A percentile compares a stretch with the other conserved stretches of the same genome.
phyloP scores from a whole-genome alignment of 1,284 basidiomycete genomes.

The Gymnopus androsaceus region DNA sequence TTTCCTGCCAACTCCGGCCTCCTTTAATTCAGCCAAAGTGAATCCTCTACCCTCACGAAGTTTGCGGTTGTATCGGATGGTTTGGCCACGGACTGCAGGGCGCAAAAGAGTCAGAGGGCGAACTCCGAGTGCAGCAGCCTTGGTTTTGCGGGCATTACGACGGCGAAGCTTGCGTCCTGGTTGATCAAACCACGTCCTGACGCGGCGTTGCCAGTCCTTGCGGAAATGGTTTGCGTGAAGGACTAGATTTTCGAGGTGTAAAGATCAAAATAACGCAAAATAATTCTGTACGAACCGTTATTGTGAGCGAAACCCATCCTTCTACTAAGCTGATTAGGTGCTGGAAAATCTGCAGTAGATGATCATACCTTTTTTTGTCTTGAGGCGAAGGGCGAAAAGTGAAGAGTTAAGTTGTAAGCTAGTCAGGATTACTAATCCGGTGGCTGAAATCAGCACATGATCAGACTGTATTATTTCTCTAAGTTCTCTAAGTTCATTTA shows the following conservation, averaged over 20 bases:
- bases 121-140: constrained; percentile 91
- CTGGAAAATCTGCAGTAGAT: constrained; percentile 7
- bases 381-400: too few species aligned
- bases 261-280: not conserved
- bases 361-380: constrained; percentile 30
- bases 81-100: constrained; percentile 96
- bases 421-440: too few species aligned
- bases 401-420: too few species aligned
- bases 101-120: constrained; percentile 92
- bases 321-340: too few species aligned
- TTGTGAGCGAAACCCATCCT: constrained; percentile 81
- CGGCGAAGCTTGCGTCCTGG: constrained; percentile 97
- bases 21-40: constrained; percentile 94
- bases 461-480: too few species aligned
- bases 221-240: constrained; percentile 95
- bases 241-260: constrained; percentile 46
- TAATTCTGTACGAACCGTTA: constrained; percentile 58
- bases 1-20: constrained; percentile 94
- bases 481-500: too few species aligned
- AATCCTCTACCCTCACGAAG: constrained; percentile 97
- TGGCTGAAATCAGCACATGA: too few species aligned
- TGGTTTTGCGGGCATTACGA: constrained; percentile 89
- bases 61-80: constrained; percentile 98
- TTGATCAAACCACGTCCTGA: constrained; percentile 99
- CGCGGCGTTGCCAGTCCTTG: constrained; percentile 97